Percentiles rank a stretch among this genome's conserved stretches.
Conservation (phyloP, 73 alveolate genomes). For the Symbiodinium natans region DNA sequence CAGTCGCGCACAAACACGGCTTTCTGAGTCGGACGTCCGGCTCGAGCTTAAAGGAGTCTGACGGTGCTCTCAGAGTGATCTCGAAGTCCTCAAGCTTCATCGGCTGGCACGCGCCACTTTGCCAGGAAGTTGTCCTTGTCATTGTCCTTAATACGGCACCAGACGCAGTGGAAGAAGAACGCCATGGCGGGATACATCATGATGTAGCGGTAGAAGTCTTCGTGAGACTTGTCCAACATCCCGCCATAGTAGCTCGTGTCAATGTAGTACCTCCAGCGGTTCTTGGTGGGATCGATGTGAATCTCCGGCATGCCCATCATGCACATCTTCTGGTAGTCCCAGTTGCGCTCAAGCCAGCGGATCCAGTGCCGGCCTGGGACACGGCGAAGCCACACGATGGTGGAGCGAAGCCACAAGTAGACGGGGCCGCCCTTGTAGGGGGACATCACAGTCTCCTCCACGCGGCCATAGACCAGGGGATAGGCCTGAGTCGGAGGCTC, state of each 20-base stretch:
- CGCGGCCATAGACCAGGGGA: conserved; percentile 50
- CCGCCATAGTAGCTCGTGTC: conserved; percentile 92
- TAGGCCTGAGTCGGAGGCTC: conserved; percentile 37
- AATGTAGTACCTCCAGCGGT: conserved; percentile 94
- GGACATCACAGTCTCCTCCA: conserved; percentile 80
- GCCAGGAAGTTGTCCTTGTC: neutral
- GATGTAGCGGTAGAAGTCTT: conserved; percentile 27
- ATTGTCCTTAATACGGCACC: conserved; percentile 24
- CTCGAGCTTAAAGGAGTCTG: neutral
- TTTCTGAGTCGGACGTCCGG: neutral
- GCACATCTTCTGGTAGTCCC: conserved; percentile 88
- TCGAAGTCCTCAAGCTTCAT: conserved; percentile 24
- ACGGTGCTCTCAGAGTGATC: neutral
- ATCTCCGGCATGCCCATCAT: conserved; percentile 89
- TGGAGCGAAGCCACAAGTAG: conserved; percentile 78
- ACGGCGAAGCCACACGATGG: conserved; percentile 89
- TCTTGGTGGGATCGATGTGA: conserved; percentile 93
- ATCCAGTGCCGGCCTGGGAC: conserved; percentile 94
- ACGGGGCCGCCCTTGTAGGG: conserved; percentile 85
- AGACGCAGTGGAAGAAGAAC: neutral
- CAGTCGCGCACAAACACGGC: neutral
- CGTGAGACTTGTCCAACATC: conserved; percentile 41
- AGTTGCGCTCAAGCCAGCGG: conserved; percentile 85
- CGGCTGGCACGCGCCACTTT: conserved; percentile 38
- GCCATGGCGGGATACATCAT: neutral